These are phyloP conservation scores for Lotmaria passim DNA, from an alignment of 208 protist species.

Conservation along the genomic window DNA sequence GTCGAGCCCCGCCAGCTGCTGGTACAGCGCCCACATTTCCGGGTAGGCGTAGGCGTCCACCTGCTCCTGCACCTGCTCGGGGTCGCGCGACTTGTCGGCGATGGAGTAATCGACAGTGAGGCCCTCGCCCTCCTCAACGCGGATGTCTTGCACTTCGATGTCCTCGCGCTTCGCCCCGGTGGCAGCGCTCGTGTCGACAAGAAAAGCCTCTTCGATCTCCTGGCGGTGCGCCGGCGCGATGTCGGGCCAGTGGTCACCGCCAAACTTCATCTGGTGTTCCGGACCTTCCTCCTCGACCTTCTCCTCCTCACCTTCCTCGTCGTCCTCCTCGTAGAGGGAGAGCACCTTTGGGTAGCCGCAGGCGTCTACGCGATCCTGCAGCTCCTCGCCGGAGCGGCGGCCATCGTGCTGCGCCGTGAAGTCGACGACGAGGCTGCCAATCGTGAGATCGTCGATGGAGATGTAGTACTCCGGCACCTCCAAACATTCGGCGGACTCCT, in stretches of 20 bases:
- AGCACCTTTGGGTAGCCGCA: conserved; percentile 56
- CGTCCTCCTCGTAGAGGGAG: conserved; percentile 62
- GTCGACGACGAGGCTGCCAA: conserved; percentile 61
- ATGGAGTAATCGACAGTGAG: conserved; percentile 63
- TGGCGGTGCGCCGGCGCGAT: conserved; percentile 41
- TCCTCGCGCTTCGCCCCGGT: conserved; percentile 33
- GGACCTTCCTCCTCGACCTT: conserved; percentile 10
- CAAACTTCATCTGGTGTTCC: conserved; percentile 63
- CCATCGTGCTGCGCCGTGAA: conserved; percentile 62
- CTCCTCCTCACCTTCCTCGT: conserved; percentile 18
- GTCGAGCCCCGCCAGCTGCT: conserved; percentile 39
- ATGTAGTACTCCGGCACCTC: conserved; percentile 56
- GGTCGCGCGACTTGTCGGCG: conserved; percentile 22
- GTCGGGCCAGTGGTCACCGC: conserved; percentile 50
- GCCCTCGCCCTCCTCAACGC: conserved; percentile 43
- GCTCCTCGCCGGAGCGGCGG: conserved; percentile 30
- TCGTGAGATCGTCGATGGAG: conserved; percentile 46
- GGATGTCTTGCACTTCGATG: conserved; percentile 44
- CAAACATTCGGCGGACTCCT: conserved; percentile 67
- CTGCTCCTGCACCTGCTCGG: conserved; percentile 41
- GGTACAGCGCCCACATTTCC: conserved; percentile 63
- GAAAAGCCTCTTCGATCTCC: conserved; percentile 56
- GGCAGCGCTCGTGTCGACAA: conserved; percentile 54
- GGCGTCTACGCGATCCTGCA: conserved; percentile 44
- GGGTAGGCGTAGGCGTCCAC: conserved; percentile 59